Evolutionary conservation across 768 basidiomycete genomes (phyloP), one percentile per base, ranked within the genome.

Genomic region (Termitomyces sp.): DNA sequence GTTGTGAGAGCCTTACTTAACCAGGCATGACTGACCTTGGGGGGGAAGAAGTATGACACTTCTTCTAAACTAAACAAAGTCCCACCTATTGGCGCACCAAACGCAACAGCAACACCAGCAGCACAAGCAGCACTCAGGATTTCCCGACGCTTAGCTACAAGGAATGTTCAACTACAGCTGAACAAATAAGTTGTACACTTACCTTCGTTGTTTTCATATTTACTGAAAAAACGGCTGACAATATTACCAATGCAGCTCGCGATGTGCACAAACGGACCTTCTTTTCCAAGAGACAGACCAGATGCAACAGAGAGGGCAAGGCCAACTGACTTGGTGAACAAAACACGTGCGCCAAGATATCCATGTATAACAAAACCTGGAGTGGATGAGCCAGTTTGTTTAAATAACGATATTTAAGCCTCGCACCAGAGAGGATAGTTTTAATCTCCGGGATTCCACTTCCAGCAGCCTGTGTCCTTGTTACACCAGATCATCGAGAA

Each of bases 401-500:
- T 6, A 20, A 43, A 14, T 34, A 3, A 43, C 17, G 42, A 43
- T 12, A 31, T 45, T 25, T 32, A n/a, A 20, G 8, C 17, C 15
- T 11, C 75, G 47, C 66, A 87, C 92, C 94, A 54, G 91, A 92
- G 48, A 96, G 80, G 60, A 96, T 94, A 0, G 92, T 92, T 73
- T 99, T 99, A 71, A 99, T 89, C 73, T 99, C 96, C 0, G 96
- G 95, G 59, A 98, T 96, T 52, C 97, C 97, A 69, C 90, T 92
- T 20, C 97, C 97, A 20, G 94, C 94, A 10, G 97, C 94, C 89
- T 92, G 45, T 20, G 1, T 48, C 14, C 48, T 12, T 62, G 55
- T 54, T 20, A 32, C 32, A 29, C 42, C 10, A 47, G 17, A 55
- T 11, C 40, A 58, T 9, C 32, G 36, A 42, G 25, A 17, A 10